Evolutionary conservation across 768 basidiomycete genomes (phyloP).

Genomic region (Termitomyces sp.): DNA sequence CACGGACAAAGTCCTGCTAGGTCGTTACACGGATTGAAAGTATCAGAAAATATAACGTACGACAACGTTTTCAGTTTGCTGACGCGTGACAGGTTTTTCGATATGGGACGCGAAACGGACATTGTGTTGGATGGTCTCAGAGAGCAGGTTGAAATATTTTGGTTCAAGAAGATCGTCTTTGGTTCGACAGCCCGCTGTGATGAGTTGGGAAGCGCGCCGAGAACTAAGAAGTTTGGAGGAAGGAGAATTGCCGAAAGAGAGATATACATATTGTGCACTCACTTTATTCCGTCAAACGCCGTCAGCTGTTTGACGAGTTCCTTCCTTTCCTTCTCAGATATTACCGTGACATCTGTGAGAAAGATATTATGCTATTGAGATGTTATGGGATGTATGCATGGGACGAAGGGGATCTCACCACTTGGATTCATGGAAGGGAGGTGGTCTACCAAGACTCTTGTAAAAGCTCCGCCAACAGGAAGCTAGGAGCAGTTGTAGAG

Average conservation of each 20-base stretch:
- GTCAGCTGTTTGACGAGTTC: background rate
- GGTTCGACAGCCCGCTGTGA: slow-evolving; percentile 43
- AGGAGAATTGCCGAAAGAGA: background rate
- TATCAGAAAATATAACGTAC: slow-evolving; percentile 20
- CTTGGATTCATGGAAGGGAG: background rate
- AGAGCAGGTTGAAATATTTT: slow-evolving; percentile 33
- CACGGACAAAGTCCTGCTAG: slow-evolving; percentile 42
- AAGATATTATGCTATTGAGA: background rate
- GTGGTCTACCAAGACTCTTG: background rate
- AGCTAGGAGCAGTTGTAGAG: slow-evolving; percentile 17
- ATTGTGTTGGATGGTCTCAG: slow-evolving; percentile 28
- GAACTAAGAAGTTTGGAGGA: slow-evolving; percentile 19
- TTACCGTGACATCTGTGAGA: background rate
- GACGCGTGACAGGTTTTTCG: slow-evolving; percentile 25
- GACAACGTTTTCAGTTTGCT: slow-evolving; percentile 39
- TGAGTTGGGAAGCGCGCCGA: slow-evolving; percentile 34
- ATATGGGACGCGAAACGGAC: slow-evolving; percentile 36
- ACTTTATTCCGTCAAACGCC: background rate
- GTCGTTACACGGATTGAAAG: background rate
- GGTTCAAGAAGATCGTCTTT: slow-evolving; percentile 35
- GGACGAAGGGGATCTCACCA: background rate
- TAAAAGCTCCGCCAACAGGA: background rate
- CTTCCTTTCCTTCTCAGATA: background rate
- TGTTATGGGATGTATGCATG: background rate
- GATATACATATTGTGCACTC: background rate